phyloP scores from a whole-genome alignment of 805 yeast genomes.

The Saturnispora saitoi region DNA sequence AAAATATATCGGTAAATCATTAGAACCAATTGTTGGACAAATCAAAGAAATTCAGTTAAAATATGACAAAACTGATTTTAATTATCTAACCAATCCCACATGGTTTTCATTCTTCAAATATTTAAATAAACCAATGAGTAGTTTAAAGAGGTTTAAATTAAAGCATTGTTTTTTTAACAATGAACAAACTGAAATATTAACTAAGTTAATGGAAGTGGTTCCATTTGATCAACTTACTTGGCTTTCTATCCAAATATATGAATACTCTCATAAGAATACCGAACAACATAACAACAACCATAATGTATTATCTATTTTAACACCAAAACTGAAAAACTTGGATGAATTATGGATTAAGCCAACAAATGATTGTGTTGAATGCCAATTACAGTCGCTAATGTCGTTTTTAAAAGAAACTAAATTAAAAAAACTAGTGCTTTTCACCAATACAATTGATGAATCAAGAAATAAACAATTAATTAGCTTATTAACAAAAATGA shows the following conservation, averaged over 20 bases:
- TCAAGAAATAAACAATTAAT: constrained; percentile 10
- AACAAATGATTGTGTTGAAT: constrained; percentile 22
- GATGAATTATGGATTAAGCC: constrained; percentile 19
- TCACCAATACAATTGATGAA: constrained; percentile 16
- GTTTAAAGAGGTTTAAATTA: constrained; percentile 15
- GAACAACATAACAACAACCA: neutral
- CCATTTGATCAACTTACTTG: constrained; percentile 20
- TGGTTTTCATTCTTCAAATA: constrained; percentile 24
- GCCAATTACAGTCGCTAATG: constrained; percentile 19
- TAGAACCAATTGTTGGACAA: neutral
- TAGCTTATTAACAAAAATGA: constrained; percentile 4
- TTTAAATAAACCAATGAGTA: neutral
- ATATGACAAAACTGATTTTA: constrained; percentile 19
- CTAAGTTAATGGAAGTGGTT: constrained; percentile 32
- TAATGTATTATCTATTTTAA: constrained; percentile 12
- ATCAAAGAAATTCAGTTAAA: constrained; percentile 16
- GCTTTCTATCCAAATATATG: constrained; percentile 18
- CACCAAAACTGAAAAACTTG: constrained; percentile 16
- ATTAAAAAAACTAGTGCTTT: constrained; percentile 13
- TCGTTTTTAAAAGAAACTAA: neutral
- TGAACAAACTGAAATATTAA: constrained; percentile 16
- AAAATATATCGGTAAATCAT: neutral
- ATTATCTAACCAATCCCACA: constrained; percentile 18
- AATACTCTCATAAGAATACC: constrained; percentile 20
- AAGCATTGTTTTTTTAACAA: constrained; percentile 20